These are phyloP conservation scores for Gnomoniopsis smithogilvyi DNA, from an alignment of 2,329 filamentous ascomycete species.

Conservation along the genomic window DNA sequence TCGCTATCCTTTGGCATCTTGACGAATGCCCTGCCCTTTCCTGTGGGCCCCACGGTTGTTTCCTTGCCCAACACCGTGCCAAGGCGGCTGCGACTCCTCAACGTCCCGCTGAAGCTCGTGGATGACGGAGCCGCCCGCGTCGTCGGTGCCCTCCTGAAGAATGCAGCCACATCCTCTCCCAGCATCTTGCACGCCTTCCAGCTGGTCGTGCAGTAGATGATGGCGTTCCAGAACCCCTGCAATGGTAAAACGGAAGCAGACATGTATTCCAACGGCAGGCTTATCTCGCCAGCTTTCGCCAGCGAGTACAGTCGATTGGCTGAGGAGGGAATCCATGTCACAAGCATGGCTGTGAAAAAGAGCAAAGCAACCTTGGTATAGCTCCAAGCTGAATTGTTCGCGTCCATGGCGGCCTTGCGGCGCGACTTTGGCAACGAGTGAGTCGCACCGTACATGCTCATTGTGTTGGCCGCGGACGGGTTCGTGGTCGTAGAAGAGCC, in stretches of 20 bases:
- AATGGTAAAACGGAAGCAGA: constrained; percentile 74
- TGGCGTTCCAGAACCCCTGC: constrained; percentile 81
- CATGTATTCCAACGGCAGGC: constrained; percentile 62
- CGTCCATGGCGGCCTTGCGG: constrained; percentile 42
- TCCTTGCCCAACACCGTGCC: background rate
- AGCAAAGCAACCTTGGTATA: constrained; percentile 69
- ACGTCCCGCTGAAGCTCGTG: background rate
- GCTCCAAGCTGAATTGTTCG: constrained; percentile 63
- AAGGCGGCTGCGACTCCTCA: background rate
- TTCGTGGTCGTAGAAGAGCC: background rate
- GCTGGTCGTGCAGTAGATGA: constrained; percentile 73
- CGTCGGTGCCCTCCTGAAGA: background rate
- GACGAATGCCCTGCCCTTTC: background rate
- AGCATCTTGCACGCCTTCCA: constrained; percentile 58
- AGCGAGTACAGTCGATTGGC: constrained; percentile 74
- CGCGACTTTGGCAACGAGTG: constrained; percentile 22
- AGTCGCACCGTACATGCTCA: constrained; percentile 4
- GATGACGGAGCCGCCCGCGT: background rate
- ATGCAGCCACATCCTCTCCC: constrained; percentile 30
- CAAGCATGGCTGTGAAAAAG: constrained; percentile 68
- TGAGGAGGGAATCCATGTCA: constrained; percentile 76
- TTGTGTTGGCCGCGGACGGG: constrained; percentile 1
- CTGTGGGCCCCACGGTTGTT: background rate
- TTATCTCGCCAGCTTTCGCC: constrained; percentile 49
- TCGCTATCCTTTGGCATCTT: background rate